Percentiles rank a stretch among this genome's conserved stretches.
Conservation (phyloP, 2,329 filamentous ascomycete genomes). For the Arthroderma sp. region DNA sequence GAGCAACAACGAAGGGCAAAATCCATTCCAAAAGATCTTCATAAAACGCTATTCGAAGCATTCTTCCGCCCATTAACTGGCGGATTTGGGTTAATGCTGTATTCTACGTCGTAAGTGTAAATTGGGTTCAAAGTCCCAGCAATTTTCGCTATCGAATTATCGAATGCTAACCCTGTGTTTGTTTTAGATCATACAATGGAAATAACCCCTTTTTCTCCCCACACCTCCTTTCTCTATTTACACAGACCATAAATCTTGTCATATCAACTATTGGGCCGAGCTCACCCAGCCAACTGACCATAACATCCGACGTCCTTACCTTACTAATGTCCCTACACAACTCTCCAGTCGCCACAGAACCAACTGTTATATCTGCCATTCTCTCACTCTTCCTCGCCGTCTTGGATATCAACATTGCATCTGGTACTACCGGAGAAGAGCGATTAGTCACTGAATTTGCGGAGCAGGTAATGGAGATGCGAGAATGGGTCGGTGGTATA, state of each 20-base stretch:
- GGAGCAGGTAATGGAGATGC: conserved; percentile 68
- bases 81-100: conserved; percentile 57
- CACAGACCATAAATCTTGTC: conserved; percentile 75
- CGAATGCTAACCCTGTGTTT: conserved; percentile 27
- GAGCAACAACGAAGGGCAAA: conserved; percentile 40
- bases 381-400: conserved; percentile 68
- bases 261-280: conserved; percentile 73
- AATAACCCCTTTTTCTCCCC: conserved; percentile 59
- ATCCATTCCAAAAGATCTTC: conserved; percentile 60
- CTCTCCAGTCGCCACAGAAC: conserved; percentile 44
- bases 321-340: conserved; percentile 60
- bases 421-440: conserved; percentile 44
- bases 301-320: conserved; percentile 75
- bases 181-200: conserved; percentile 14
- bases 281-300: conserved; percentile 60
- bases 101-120: conserved; percentile 38
- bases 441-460: conserved; percentile 62
- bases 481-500: conserved; percentile 69
- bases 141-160: conserved; percentile 32
- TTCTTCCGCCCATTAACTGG: conserved; percentile 84
- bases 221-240: conserved; percentile 61
- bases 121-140: not conserved
- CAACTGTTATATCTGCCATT: conserved; percentile 58
- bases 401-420: conserved; percentile 59
- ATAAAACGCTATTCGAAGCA: conserved; percentile 57